Conservation (phyloP, 257 asterid genomes). For the Phtheirospermum japonicum region DNA sequence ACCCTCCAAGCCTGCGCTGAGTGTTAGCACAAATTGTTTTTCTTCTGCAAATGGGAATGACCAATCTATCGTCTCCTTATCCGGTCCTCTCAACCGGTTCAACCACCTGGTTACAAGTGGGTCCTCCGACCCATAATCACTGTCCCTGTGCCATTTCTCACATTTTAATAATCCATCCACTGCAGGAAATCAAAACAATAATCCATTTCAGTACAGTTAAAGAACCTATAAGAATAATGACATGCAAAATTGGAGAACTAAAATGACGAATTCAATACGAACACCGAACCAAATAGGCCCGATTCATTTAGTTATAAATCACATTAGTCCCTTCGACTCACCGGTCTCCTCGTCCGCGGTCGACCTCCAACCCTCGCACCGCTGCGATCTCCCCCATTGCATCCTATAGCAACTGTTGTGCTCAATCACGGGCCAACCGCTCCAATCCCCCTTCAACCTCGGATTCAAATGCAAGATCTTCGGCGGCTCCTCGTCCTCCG, state of each 20-base stretch:
- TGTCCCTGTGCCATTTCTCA: constrained; percentile 69
- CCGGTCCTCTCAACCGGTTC: constrained; percentile 44
- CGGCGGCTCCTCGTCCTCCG: constrained; percentile 89
- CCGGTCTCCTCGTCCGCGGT: constrained; percentile 77
- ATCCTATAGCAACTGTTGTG: constrained; percentile 79
- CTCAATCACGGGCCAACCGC: constrained; percentile 77
- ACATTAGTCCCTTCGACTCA: constrained; percentile 35
- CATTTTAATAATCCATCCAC: constrained; percentile 80
- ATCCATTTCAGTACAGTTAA: no score
- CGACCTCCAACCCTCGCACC: constrained; percentile 78
- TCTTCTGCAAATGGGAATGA: constrained; percentile 77
- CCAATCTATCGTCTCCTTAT: constrained; percentile 57
- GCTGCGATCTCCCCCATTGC: constrained; percentile 86
- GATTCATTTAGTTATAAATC: no score
- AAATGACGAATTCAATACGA: no score
- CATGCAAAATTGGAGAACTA: no score
- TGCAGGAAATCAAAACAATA: constrained; percentile 29
- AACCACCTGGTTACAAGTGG: constrained; percentile 74
- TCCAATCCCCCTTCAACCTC: constrained; percentile 85
- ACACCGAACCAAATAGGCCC: no score
- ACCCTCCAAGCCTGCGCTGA: constrained; percentile 84
- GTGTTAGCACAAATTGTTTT: constrained; percentile 70
- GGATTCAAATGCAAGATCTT: constrained; percentile 84
- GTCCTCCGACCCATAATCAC: constrained; percentile 45
- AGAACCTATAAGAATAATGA: no score